Evolutionary conservation across 2,329 filamentous ascomycete species (phyloP), one percentile per base, ranked within the genome.

Genomic region (Stemphylium beticola): DNA sequence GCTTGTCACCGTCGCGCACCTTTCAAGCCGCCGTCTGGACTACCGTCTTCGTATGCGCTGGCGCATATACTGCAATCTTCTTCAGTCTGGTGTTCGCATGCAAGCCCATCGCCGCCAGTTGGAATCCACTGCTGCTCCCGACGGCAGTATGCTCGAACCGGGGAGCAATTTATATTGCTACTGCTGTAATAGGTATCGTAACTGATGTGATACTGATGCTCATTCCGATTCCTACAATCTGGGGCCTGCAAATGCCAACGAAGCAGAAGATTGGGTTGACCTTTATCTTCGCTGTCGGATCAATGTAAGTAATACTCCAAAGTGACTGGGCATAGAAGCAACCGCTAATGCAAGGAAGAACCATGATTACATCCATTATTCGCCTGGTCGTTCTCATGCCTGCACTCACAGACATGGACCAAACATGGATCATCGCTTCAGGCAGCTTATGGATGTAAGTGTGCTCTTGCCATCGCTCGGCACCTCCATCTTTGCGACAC

Each of bases 21-120:
- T 66, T 58, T 17, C 61, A 60, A 22, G n/a, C 41, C 3, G 49
- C 53, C 8, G 57, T 64, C n/a, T 59, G 50, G 42, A 38, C 33
- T 8, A 65, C 58, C 17, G 41, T 62, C 18, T 52, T 64, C 33
- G 31, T 69, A 45, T 61, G 58, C 22, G 38, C 65, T 12, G 57
- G 58, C 14, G 57, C 58, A 29, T 64, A 65, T 37, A 54, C 55
- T 2, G 56, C 51, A n/a, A 55, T 66, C n/a, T 63, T 66, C 36
- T 67, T 69, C 51, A 57, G 57, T 34, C 45, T 67, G 4, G 6
- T 69, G 4, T 68, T 68, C 24, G 57, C 66, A 12, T 69, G 65
- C 40, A 52, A 49, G 22, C 66, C 64, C 3, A 61, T 69, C 36
- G 49, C 58, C 12, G 60, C 54, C 12, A 63, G 56, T 31, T 68